phyloP scores from a whole-genome alignment of 2,329 filamentous ascomycete species.

The Akanthomyces uredinophilus region DNA sequence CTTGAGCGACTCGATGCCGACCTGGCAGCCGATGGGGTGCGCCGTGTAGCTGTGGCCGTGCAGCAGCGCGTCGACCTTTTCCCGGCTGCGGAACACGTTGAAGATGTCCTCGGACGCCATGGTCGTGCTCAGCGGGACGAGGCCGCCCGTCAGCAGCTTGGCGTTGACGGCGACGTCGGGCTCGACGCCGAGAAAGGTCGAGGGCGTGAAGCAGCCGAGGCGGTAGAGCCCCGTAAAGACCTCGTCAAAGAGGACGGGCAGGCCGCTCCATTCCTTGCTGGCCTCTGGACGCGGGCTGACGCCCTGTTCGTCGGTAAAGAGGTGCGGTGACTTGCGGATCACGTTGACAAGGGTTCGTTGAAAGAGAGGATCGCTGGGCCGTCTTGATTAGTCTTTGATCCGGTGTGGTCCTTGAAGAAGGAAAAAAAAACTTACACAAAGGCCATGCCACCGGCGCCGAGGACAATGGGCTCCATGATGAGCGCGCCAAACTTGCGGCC shows the following conservation, averaged over 20 bases:
- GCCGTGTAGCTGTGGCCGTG: conserved; percentile 88
- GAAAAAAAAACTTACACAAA: conserved; percentile 55
- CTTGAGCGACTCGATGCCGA: conserved; percentile 62
- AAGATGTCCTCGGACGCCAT: conserved; percentile 71
- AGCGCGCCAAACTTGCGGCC: conserved; percentile 69
- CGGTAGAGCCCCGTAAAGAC: conserved; percentile 85
- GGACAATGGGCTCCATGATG: conserved; percentile 73
- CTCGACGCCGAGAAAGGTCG: conserved; percentile 62
- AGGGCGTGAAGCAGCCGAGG: conserved; percentile 65
- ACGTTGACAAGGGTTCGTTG: conserved; percentile 65
- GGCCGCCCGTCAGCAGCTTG: conserved; percentile 75
- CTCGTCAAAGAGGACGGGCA: conserved; percentile 79
- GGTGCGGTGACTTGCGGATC: conserved; percentile 53
- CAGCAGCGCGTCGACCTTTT: conserved; percentile 73
- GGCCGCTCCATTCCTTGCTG: conserved; percentile 57
- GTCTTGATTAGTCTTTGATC: conserved; percentile 14
- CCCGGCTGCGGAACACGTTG: conserved; percentile 60
- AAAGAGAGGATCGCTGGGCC: conserved; percentile 69
- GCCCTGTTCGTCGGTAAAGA: conserved; percentile 40
- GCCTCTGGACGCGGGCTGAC: conserved; percentile 13
- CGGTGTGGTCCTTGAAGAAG: neutral
- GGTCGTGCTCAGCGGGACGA: conserved; percentile 72
- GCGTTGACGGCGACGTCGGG: conserved; percentile 77
- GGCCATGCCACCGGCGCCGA: conserved; percentile 80
- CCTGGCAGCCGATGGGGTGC: conserved; percentile 73